Evolutionary conservation across 2,329 filamentous ascomycete genomes (phyloP), one percentile per base, ranked within the genome.

Genomic region (Cladophialophora immunda): DNA sequence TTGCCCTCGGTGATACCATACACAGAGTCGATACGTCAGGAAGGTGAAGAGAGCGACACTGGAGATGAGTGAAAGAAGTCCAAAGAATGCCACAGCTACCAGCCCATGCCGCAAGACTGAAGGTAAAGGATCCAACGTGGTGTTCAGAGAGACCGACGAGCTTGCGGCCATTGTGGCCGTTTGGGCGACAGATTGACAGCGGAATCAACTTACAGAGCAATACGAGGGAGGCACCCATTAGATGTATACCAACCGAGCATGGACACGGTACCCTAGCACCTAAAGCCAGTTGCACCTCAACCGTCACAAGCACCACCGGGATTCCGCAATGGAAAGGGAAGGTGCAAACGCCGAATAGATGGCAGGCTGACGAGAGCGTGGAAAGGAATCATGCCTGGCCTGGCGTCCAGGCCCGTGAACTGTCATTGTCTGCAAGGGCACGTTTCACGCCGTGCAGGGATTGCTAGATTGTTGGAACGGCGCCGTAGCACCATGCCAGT

Each of bases 1-100:
- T 45, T 78, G 74, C 71, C 84, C 83, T 66, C 80, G 80, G 62
- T 76, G 78, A 55, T 80, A 77, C 83, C 83, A 85, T 67, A 81
- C 81, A 34, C 85, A 71, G n/a, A 86, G 74, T 27, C 83, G 81
- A 68, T 83, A 82, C 9, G 83, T 84, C 67, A 86, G 81, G 75
- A 84, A 85, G 11, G 67, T 66, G 5, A 85, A 77, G 4, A 86
- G 76, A 2, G 68, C 63, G 2, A 78, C 73, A 3, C 82, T 82
- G 29, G 82, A 79, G 52, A 84, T 57, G 32, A 83, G 74, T 1
- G 84, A 85, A 34, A 85, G 72, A 55, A 82, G 75, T 32, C 83
- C 82, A 71, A 83, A 81, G 29, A 83, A 68, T 1, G 77, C 77
- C 25, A 86, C 73, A 0, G 82, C 81, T 36, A 85, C 81, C 1